Conservation (phyloP, 805 yeast genomes). For the Deakozyma indianensis region DNA sequence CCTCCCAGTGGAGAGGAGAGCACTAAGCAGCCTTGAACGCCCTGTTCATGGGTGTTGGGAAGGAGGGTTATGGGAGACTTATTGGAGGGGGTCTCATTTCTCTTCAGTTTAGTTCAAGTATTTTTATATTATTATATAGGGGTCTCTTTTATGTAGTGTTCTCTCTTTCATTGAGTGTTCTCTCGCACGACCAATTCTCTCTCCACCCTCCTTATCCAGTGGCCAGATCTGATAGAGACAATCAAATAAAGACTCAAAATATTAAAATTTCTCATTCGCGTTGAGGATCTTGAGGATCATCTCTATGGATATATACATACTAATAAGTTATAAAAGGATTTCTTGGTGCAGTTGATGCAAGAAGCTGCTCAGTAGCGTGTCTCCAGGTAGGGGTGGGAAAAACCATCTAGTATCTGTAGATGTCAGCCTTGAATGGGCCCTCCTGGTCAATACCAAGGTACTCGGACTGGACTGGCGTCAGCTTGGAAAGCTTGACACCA, state of each 20-base stretch:
- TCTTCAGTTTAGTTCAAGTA: too few relatives aligned
- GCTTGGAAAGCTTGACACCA: constrained; percentile 72
- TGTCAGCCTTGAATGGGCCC: constrained; percentile 98
- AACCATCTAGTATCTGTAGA: constrained; percentile 87
- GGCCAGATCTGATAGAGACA: background rate
- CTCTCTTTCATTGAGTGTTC: too few relatives aligned
- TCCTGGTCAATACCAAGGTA: constrained; percentile 81
- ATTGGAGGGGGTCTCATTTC: too few relatives aligned
- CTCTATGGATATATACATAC: constrained; percentile 2
- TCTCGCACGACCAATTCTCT: background rate
- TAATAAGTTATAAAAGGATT: constrained; percentile 6
- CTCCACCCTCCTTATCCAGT: background rate
- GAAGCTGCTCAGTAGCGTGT: constrained; percentile 5
- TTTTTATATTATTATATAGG: too few relatives aligned
- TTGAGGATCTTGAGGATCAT: background rate
- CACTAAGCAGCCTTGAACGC: too few relatives aligned
- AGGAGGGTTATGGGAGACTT: too few relatives aligned
- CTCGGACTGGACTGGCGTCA: constrained; percentile 73
- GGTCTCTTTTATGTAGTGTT: too few relatives aligned
- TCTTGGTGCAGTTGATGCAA: constrained; percentile 19
- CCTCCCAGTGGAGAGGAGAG: too few relatives aligned
- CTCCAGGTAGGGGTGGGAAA: background rate
- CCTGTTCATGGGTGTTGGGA: too few relatives aligned
- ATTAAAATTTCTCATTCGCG: background rate
- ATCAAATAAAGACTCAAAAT: too few relatives aligned